These are phyloP conservation scores for Globisporangium radiosum DNA, from an alignment of 352 stramenopile species.

Conservation along the genomic window DNA sequence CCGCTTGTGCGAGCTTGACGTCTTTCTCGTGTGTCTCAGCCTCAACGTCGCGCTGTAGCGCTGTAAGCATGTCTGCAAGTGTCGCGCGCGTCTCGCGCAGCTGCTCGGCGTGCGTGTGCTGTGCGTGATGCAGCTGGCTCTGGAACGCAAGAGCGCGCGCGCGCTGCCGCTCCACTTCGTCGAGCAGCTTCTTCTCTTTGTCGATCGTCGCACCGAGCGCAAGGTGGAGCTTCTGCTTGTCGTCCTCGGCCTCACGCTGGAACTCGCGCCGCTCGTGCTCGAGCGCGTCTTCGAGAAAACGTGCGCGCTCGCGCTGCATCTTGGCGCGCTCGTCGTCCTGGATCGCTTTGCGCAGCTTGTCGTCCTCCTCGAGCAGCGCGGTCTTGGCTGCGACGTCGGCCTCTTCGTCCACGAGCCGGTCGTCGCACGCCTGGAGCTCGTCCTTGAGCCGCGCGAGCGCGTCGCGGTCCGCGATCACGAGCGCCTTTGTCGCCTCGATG, in stretches of 20 bases:
- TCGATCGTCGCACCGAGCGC: constrained; percentile 45
- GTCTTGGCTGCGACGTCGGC: constrained; percentile 66
- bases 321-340: constrained; percentile 81
- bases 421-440: constrained; percentile 52
- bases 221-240: constrained; percentile 45
- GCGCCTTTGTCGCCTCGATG: constrained; percentile 49
- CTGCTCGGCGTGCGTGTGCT: constrained; percentile 56
- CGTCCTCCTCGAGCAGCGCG: constrained; percentile 69
- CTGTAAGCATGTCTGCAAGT: constrained; percentile 39
- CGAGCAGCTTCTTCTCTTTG: constrained; percentile 74
- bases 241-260: constrained; percentile 49
- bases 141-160: constrained; percentile 37
- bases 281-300: constrained; percentile 51
- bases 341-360: constrained; percentile 67
- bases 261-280: constrained; percentile 55
- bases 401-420: constrained; percentile 63
- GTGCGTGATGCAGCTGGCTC: constrained; percentile 47
- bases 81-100: constrained; percentile 35
- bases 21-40: constrained; percentile 41
- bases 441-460: constrained; percentile 50
- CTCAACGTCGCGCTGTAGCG: constrained; percentile 45
- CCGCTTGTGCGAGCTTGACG: constrained; percentile 38
- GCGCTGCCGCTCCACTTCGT: constrained; percentile 66
- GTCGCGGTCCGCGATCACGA: constrained; percentile 61
- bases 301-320: constrained; percentile 64